phyloP scores from a whole-genome alignment of 169 alveolate species.

The Cryptosporidium felis region DNA sequence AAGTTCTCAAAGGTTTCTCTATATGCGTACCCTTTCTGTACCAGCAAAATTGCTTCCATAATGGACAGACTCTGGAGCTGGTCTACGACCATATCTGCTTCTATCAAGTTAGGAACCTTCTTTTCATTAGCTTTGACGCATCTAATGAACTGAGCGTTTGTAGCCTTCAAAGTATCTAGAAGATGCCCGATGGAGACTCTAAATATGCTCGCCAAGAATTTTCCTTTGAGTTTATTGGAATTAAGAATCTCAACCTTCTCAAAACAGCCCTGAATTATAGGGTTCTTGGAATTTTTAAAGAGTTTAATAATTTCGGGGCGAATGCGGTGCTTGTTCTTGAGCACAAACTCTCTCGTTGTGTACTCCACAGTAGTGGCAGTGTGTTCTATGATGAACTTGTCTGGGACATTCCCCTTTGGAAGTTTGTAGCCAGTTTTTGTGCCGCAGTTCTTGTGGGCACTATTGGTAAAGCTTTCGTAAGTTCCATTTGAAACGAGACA shows the following conservation, averaged over 20 bases:
- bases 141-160: conserved; percentile 77
- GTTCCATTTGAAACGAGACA: conserved; percentile 77
- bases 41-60: conserved; percentile 58
- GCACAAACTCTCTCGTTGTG: conserved; percentile 74
- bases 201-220: conserved; percentile 75
- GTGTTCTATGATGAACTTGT: conserved; percentile 69
- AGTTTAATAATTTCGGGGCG: conserved; percentile 71
- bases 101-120: conserved; percentile 53
- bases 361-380: conserved; percentile 77
- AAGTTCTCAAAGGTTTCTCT: conserved; percentile 75
- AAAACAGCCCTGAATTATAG: conserved; percentile 59
- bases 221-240: conserved; percentile 74
- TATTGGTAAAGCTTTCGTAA: conserved; percentile 72
- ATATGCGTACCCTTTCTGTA: conserved; percentile 68
- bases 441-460: conserved; percentile 73
- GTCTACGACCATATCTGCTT: conserved; percentile 67
- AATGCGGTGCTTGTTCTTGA: conserved; percentile 75
- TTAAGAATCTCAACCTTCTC: conserved; percentile 73
- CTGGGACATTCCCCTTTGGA: conserved; percentile 74
- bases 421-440: conserved; percentile 65
- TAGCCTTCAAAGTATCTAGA: conserved; percentile 64
- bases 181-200: conserved; percentile 74
- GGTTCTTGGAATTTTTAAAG: conserved; percentile 69
- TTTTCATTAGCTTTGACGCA: conserved; percentile 62
- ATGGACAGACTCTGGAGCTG: conserved; percentile 62